These are phyloP conservation scores for Silene noctiflora DNA, from an alignment of 179 eudicot species.

Conservation along the genomic window DNA sequence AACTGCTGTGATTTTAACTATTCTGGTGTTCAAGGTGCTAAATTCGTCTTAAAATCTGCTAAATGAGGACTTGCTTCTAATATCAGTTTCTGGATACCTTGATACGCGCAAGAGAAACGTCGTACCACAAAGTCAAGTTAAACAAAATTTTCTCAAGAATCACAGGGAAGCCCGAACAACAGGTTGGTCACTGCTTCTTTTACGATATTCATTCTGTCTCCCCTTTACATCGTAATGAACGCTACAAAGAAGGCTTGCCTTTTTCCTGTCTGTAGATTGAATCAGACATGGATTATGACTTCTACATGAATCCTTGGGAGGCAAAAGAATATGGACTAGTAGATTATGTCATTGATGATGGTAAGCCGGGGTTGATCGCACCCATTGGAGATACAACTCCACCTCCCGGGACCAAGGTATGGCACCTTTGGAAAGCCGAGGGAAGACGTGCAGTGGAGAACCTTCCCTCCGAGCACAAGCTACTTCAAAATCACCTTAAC, in stretches of 20 bases:
- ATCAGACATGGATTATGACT: conserved; percentile 63
- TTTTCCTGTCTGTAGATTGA: conserved; percentile 50
- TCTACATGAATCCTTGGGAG: conserved; percentile 89
- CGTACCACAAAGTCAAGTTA: conserved; percentile 67
- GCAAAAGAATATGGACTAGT: conserved; percentile 87
- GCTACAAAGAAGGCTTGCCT: neutral
- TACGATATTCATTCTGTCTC: neutral
- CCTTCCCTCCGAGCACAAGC: conserved; percentile 71
- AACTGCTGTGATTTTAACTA: conserved; percentile 4
- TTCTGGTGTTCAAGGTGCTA: neutral
- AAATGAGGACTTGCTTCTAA: neutral
- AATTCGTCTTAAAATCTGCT: neutral
- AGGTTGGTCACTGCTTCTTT: conserved; percentile 38
- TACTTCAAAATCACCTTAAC: neutral
- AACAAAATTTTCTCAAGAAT: conserved; percentile 79
- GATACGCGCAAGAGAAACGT: conserved; percentile 70
- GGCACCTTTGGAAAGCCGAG: conserved; percentile 66
- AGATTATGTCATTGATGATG: conserved; percentile 84
- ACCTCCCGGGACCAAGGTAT: conserved; percentile 73
- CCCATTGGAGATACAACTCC: conserved; percentile 61
- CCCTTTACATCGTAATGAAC: neutral
- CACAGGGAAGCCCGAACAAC: conserved; percentile 77
- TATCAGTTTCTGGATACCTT: conserved; percentile 67
- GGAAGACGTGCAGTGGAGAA: conserved; percentile 53
- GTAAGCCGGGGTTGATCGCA: conserved; percentile 90